Evolutionary conservation across 2,329 filamentous ascomycete genomes (phyloP).

Genomic region (Lachnellula suecica): DNA sequence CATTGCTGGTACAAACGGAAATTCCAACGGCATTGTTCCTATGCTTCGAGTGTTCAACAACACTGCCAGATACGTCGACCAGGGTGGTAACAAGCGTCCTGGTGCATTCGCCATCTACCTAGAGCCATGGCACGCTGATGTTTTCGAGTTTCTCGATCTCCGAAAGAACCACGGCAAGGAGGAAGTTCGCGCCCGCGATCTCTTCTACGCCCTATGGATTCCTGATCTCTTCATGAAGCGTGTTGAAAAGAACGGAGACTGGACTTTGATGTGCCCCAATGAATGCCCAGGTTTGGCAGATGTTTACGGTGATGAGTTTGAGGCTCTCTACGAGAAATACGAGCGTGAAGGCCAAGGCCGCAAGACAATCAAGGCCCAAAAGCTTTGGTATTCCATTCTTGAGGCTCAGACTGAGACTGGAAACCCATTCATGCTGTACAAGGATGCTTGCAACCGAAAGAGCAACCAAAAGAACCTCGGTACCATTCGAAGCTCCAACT

Average conservation of each 20-base stretch:
- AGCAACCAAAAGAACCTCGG: conserved; percentile 99
- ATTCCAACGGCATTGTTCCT: conserved; percentile 93
- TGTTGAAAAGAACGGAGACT: conserved; percentile 92
- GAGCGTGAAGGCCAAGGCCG: conserved; percentile 85
- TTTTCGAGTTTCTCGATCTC: conserved; percentile 95
- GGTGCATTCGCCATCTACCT: conserved; percentile 99
- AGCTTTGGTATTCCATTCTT: conserved; percentile 98
- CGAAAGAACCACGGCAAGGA: conserved; percentile 99
- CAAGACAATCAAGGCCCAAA: conserved; percentile 93
- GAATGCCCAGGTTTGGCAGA: conserved; percentile 94
- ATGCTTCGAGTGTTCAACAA: conserved; percentile 99
- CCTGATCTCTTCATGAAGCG: conserved; percentile 99
- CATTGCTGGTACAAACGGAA: conserved; percentile 96
- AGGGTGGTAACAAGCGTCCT: conserved; percentile 98
- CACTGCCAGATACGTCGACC: conserved; percentile 96
- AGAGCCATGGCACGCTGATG: conserved; percentile 97
- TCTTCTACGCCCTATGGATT: conserved; percentile 98
- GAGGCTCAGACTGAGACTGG: conserved; percentile 99
- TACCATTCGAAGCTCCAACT: conserved; percentile 96
- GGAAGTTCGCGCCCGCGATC: conserved; percentile 91
- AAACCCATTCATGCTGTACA: conserved; percentile 99
- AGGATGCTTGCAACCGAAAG: conserved; percentile 97
- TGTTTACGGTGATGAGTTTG: conserved; percentile 96
- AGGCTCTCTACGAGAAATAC: conserved; percentile 90
- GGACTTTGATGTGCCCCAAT: conserved; percentile 98